Percentiles rank a stretch among this genome's conserved stretches.
Conservation (phyloP, 176 grass and related monocot genomes). For the Areca catechu region DNA sequence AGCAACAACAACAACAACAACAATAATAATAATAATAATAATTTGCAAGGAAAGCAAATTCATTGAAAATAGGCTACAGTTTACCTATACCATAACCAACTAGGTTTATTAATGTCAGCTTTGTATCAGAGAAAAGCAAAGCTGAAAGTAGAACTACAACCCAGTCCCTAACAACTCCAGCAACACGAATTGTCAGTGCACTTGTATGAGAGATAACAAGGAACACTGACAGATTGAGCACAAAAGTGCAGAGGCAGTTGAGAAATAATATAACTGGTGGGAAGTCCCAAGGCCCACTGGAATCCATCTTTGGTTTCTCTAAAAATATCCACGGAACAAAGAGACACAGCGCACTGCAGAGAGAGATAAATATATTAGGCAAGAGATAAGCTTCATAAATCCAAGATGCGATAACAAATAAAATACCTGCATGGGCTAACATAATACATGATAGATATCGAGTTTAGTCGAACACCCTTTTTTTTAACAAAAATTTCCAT, state of each 20-base stretch:
- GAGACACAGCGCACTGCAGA: slow-evolving; percentile 78
- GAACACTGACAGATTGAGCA: slow-evolving; percentile 94
- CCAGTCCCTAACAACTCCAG: slow-evolving; percentile 97
- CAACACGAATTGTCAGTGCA: slow-evolving; percentile 89
- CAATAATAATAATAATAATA: no score
- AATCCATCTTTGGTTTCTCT: slow-evolving; percentile 98
- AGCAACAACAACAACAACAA: no score
- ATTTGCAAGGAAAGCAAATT: background rate
- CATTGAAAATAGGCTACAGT: background rate
- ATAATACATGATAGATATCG: slow-evolving; percentile 99
- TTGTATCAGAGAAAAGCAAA: slow-evolving; percentile 87
- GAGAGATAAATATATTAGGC: slow-evolving; percentile 6
- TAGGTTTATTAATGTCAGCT: slow-evolving; percentile 84
- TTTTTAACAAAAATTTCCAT: slow-evolving; percentile 98
- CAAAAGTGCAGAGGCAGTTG: slow-evolving; percentile 91
- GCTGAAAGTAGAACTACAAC: slow-evolving; percentile 81
- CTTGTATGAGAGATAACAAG: slow-evolving; percentile 95
- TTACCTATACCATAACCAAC: slow-evolving; percentile 98
- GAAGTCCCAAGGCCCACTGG: slow-evolving; percentile 74
- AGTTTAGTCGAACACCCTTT: slow-evolving; percentile 83
- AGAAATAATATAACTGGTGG: slow-evolving; percentile 77
- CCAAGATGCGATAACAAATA: no score
- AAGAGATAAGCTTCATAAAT: no score
- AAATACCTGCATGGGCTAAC: slow-evolving; percentile 92
- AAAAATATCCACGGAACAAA: slow-evolving; percentile 98